phyloP scores from a whole-genome alignment of 2,329 filamentous ascomycete genomes.

The Ambrosiella cleistominuta region DNA sequence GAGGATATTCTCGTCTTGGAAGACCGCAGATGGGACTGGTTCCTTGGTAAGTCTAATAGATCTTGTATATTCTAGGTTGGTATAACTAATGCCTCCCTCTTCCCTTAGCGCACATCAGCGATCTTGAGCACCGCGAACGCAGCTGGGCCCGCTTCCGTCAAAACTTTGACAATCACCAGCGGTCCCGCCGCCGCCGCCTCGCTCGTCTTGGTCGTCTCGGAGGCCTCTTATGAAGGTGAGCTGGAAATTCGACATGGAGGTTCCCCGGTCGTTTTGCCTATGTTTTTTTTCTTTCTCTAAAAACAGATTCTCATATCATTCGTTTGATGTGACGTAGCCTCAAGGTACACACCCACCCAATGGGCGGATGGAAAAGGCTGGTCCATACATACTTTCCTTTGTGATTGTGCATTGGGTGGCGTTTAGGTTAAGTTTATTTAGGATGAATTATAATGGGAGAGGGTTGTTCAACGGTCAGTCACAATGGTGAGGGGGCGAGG shows the following conservation, averaged over 20 bases:
- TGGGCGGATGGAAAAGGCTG: background rate
- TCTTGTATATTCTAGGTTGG: background rate
- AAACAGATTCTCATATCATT: background rate
- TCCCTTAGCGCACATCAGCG: constrained; percentile 31
- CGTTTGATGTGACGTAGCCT: too few species aligned
- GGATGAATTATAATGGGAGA: background rate
- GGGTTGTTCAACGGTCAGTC: background rate
- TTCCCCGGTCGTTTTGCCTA: background rate
- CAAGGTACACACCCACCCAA: too few species aligned
- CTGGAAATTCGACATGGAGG: background rate
- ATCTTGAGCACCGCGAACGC: constrained; percentile 32
- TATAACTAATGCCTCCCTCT: background rate
- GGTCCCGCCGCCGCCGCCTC: constrained; percentile 11
- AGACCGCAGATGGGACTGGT: constrained; percentile 43
- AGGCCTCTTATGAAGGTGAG: constrained; percentile 6
- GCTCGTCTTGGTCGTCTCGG: constrained; percentile 9
- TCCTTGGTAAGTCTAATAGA: constrained; percentile 31
- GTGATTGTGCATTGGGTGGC: too few species aligned
- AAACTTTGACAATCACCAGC: constrained; percentile 19
- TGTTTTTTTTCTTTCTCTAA: background rate
- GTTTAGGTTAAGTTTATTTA: too few species aligned
- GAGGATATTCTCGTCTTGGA: constrained; percentile 38
- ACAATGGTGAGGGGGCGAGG: background rate
- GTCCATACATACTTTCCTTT: background rate
- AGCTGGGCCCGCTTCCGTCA: constrained; percentile 28